These are phyloP conservation scores for Fusarium sp. DNA, from an alignment of 2,329 filamentous ascomycete species.

Conservation along the genomic window DNA sequence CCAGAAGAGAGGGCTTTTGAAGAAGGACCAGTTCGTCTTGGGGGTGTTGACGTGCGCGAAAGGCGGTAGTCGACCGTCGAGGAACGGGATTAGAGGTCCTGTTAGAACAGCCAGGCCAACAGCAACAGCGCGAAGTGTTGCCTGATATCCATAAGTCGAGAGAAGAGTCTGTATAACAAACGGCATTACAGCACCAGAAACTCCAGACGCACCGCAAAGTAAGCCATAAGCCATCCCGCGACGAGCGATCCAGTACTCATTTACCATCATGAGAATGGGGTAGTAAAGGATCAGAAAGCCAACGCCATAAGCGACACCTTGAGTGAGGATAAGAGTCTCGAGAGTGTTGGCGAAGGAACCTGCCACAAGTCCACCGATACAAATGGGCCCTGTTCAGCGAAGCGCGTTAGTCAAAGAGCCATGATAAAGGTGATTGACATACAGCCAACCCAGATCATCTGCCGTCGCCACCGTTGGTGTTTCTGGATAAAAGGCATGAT, in stretches of 20 bases:
- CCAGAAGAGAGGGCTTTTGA: background rate
- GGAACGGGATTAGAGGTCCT: background rate
- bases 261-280: background rate
- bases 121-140: background rate
- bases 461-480: background rate
- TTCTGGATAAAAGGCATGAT: background rate
- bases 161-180: background rate
- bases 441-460: background rate
- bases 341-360: background rate
- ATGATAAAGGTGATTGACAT: rapidly evolving
- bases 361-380: background rate
- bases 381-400: background rate
- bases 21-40: background rate
- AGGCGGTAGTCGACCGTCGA: background rate
- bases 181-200: background rate
- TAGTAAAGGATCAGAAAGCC: background rate
- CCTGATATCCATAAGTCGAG: too few species aligned
- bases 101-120: background rate
- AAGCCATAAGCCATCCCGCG: background rate
- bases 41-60: background rate
- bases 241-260: background rate
- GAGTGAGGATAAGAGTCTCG: background rate
- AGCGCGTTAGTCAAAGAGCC: background rate
- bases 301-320: background rate
- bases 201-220: background rate